Base-by-base conservation (phyloP, 192 early-diverging fungal genomes). In the Backusella mclennaniae region DNA sequence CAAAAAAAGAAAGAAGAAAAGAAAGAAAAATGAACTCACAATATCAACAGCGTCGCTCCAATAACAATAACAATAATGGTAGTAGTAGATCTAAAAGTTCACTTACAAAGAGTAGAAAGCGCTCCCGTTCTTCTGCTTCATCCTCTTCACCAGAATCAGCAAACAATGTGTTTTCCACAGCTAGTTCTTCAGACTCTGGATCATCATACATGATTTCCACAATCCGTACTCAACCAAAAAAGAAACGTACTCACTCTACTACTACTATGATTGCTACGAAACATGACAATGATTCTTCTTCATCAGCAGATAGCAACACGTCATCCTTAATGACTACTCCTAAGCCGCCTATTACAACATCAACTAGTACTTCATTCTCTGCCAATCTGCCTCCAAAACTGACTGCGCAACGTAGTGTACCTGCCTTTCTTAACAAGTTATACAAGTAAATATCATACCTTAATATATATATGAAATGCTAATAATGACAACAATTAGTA, bases 371-470 rank as follows among this genome's bases (percentile, higher is more conserved):
- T 39, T 31, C 68, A 38, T 69, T 41, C 68, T 41, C 21, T 23
- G 41, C 2, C 21, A 23, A 41, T 9, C 11, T 38, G 23, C 35
- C 33, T 14, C 72, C 49, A 33, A 56, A 56, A 31, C 12, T 74
- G 14, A 41, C 52, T 19, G 67, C 42, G 11, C 77, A 79, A 70
- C 53, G 78, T 5, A 84, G 82, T 14, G 94, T 98, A 9, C 95
- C 97, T 2, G 95, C 95, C 5, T 98, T 98, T 77, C 82, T 98
- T 21, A 96, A 94, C 84, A 98, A 98, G 79, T 89, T 98, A 11
- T 97, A 96, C 83, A 92, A 88, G 93, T 95, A 87, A 73, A 83
- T 73, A 14, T 19, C 23, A 56, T 17, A 8, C n/a, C 14, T 23
- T 23, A 3, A 33, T 66, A 53, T 46, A 31, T 29, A 17, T 52